phyloP scores from a whole-genome alignment of 2,329 filamentous ascomycete genomes.

The Proliferodiscus dingleyae region DNA sequence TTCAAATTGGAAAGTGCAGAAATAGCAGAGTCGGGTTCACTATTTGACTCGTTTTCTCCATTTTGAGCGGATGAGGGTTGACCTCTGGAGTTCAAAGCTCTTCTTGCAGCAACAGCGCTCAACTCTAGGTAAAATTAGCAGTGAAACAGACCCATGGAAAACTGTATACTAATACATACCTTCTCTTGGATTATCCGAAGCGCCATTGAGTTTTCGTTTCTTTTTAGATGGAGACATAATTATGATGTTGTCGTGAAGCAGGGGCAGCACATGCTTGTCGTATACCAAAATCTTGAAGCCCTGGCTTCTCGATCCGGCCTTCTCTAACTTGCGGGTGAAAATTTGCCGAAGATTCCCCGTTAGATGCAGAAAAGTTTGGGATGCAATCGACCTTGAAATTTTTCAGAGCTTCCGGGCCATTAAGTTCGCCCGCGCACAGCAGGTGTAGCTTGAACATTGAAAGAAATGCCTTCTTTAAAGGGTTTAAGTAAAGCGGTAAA shows the following conservation, averaged over 20 bases:
- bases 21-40: no score
- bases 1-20: not conserved
- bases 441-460: not conserved
- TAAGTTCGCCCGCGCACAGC: no score
- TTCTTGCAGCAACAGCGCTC: slow-evolving; percentile 30
- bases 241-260: not conserved
- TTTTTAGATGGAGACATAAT: slow-evolving; percentile 33
- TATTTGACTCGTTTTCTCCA: slow-evolving; percentile 3
- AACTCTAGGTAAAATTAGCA: slow-evolving; percentile 24
- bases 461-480: slow-evolving; percentile 19
- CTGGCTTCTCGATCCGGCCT: no score
- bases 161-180: slow-evolving; percentile 36
- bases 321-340: no score
- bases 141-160: no score
- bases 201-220: slow-evolving; percentile 36
- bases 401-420: slow-evolving; percentile 8
- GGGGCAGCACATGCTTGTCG: no score
- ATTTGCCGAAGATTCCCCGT: slow-evolving; percentile 6
- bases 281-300: no score
- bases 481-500: slow-evolving; percentile 13
- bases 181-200: slow-evolving; percentile 28
- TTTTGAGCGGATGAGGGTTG: slow-evolving; percentile 3
- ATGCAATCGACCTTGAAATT: slow-evolving; percentile 17
- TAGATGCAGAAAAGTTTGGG: slow-evolving; percentile 13
- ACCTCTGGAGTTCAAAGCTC: slow-evolving; percentile 12